Percentiles rank a stretch among this genome's conserved stretches.
phyloP scores from a whole-genome alignment of 257 asterid genomes.

The Eucommia ulmoides region DNA sequence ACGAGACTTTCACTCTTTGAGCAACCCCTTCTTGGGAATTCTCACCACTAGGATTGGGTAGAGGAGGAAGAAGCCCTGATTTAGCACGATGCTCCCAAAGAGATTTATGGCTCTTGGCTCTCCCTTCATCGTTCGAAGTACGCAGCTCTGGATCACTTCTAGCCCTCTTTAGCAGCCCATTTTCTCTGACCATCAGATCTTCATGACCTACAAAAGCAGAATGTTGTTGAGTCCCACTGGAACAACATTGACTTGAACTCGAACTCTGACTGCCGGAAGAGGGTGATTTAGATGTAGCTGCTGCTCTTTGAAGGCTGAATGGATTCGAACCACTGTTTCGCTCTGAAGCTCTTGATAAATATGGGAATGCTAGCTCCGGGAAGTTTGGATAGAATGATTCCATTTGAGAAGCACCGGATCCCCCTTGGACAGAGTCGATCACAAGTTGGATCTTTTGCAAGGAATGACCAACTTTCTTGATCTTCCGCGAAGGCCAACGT shows the following conservation, averaged over 20 bases:
- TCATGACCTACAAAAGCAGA: not conserved
- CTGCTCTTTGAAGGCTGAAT: not conserved
- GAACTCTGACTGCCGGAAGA: not conserved
- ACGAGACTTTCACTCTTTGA: not conserved
- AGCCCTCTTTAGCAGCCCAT: not conserved
- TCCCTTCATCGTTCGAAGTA: not conserved
- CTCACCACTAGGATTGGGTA: not conserved
- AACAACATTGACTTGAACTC: not conserved
- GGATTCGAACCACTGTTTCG: not conserved
- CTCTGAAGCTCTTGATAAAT: not conserved
- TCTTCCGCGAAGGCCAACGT: not conserved
- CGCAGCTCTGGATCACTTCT: not conserved
- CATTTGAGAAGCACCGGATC: not conserved
- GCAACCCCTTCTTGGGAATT: not conserved
- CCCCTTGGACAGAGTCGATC: not conserved
- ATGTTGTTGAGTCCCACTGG: not conserved
- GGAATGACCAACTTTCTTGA: not conserved
- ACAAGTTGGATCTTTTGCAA: not conserved
- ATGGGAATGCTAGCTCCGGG: not conserved
- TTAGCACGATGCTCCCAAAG: not conserved
- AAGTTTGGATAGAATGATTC: not conserved
- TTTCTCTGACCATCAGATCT: not conserved
- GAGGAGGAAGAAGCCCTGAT: not conserved
- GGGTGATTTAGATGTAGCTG: not conserved
- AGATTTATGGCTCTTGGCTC: not conserved